Conservation (phyloP, 352 stramenopile species). For the Thalassiosira delicatula region DNA sequence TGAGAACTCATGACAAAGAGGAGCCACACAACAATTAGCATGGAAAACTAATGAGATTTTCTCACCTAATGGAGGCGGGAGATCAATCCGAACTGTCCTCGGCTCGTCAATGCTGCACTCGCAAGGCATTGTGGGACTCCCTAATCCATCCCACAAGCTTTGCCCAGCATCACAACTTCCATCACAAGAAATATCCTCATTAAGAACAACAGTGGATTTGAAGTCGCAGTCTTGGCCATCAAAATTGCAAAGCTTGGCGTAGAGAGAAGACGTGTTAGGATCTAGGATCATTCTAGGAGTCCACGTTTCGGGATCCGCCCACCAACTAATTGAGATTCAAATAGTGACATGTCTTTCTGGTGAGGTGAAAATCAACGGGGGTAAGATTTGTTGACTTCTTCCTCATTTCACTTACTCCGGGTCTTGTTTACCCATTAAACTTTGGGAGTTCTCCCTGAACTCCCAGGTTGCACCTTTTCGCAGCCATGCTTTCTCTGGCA, state of each 20-base stretch:
- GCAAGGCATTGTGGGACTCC: constrained; percentile 17
- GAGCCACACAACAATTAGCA: not conserved
- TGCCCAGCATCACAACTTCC: constrained; percentile 46
- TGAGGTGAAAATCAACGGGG: not conserved
- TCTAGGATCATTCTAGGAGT: constrained; percentile 43
- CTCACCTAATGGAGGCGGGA: constrained; percentile 33
- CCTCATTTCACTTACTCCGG: constrained; percentile 25
- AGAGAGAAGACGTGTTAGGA: constrained; percentile 47
- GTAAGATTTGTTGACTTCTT: too few relatives aligned
- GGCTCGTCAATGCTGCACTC: constrained; percentile 63
- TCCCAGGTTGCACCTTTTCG: constrained; percentile 40
- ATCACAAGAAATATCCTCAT: constrained; percentile 51
- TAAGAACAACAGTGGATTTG: constrained; percentile 52
- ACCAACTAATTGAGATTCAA: constrained; percentile 19
- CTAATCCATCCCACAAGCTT: constrained; percentile 29
- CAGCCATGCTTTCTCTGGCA: constrained; percentile 62
- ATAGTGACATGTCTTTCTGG: not conserved
- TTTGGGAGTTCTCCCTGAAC: constrained; percentile 51
- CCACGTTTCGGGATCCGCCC: constrained; percentile 29
- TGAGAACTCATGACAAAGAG: not conserved
- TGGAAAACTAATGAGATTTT: not conserved
- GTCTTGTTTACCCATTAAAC: constrained; percentile 48
- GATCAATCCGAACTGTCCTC: constrained; percentile 54
- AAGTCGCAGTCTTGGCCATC: constrained; percentile 50
- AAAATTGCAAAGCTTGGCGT: constrained; percentile 52